These are phyloP conservation scores for Vitis labrusca DNA, from an alignment of 164 flowering plant genomes.

Conservation along the genomic window DNA sequence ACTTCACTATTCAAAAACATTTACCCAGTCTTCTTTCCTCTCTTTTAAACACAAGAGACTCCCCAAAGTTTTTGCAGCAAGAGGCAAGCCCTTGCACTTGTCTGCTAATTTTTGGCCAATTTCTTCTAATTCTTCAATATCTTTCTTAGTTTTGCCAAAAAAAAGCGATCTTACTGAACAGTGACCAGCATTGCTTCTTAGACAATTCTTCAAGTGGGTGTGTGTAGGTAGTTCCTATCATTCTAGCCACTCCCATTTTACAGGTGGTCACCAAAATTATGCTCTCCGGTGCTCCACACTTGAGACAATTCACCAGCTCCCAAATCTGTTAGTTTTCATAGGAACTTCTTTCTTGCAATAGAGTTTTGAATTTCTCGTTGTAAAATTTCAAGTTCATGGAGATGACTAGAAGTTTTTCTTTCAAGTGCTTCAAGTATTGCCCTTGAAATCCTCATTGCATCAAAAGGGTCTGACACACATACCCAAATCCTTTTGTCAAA, in stretches of 20 bases:
- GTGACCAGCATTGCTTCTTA: neutral
- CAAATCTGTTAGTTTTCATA: neutral
- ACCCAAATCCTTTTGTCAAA: constrained; percentile 24
- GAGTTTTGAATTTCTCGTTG: neutral
- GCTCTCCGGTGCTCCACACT: neutral
- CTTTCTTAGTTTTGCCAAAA: neutral
- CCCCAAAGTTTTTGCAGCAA: no score
- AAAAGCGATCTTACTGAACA: neutral
- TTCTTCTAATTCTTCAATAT: no score
- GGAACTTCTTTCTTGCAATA: constrained; percentile 3
- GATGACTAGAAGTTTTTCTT: no score
- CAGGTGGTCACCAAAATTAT: constrained; percentile 1
- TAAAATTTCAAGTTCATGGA: no score
- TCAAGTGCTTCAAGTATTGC: constrained; percentile 3
- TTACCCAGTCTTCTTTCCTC: neutral
- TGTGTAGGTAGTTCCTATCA: neutral
- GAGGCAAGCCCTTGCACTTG: no score
- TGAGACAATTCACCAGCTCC: neutral
- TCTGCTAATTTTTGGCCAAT: no score
- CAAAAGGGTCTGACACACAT: constrained; percentile 23
- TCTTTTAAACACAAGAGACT: no score
- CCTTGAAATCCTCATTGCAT: constrained; percentile 11
- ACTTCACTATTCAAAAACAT: neutral
- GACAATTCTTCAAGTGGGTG: neutral
- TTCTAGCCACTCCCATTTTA: neutral